Conservation (phyloP, 352 stramenopile species). For the Blastocystis sp. region DNA sequence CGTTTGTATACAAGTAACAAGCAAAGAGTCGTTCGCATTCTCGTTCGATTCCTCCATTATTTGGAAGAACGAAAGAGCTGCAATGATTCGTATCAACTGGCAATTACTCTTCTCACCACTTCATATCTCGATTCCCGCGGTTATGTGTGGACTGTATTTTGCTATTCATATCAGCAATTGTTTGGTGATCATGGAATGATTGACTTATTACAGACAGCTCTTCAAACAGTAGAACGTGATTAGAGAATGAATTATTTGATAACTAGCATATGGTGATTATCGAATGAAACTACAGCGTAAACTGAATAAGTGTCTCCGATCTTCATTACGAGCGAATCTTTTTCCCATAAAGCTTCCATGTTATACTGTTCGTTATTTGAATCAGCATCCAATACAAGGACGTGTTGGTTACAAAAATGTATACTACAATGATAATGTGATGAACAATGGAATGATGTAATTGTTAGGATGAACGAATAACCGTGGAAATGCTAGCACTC, state of each 20-base stretch:
- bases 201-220: too few species aligned
- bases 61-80: too few species aligned
- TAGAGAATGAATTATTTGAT: not conserved
- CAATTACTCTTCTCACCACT: not conserved
- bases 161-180: not conserved
- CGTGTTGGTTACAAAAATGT: not conserved
- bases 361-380: constrained; percentile 6
- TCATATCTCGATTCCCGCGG: not conserved
- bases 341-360: not conserved
- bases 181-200: too few species aligned
- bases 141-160: not conserved
- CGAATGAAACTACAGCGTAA: not conserved
- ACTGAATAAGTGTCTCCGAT: not conserved
- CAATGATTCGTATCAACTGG: too few species aligned
- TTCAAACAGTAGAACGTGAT: too few species aligned
- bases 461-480: not conserved
- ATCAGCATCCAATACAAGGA: not conserved
- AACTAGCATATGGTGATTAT: not conserved
- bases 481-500: not conserved
- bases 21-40: too few species aligned
- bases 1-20: too few species aligned
- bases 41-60: too few species aligned
- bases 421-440: constrained; percentile 1
- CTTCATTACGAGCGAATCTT: not conserved
- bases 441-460: not conserved